Percentiles rank a stretch among this genome's conserved stretches.
phyloP scores from a whole-genome alignment of 2,329 filamentous ascomycete genomes.

The Neocatenulostroma microsporum region DNA sequence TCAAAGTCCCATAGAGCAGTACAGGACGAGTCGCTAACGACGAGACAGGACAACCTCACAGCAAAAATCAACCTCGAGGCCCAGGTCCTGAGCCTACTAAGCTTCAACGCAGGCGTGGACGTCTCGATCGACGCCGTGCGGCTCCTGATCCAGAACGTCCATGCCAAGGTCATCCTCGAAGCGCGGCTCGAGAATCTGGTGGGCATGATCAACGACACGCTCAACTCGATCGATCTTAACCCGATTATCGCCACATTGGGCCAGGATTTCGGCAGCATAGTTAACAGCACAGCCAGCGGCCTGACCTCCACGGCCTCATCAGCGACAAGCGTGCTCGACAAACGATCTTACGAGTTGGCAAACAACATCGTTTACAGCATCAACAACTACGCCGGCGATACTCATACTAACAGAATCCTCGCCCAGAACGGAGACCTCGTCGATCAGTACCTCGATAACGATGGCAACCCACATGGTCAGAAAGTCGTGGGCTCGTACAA shows the following conservation, averaged over 20 bases:
- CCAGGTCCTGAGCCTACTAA: conserved; percentile 51
- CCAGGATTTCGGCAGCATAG: conserved; percentile 12
- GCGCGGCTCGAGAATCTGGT: conserved; percentile 50
- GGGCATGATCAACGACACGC: conserved; percentile 54
- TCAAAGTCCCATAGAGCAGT: too few species aligned
- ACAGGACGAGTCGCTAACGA: background rate
- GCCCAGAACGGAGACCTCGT: conserved; percentile 58
- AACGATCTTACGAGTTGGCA: conserved; percentile 41
- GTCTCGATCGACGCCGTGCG: conserved; percentile 45
- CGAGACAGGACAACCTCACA: conserved; percentile 39
- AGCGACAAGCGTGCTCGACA: conserved; percentile 13
- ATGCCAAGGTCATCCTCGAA: conserved; percentile 52
- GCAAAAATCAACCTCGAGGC: conserved; percentile 50
- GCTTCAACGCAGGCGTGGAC: conserved; percentile 42
- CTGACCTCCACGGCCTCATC: conserved; percentile 3
- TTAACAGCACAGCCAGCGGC: conserved; percentile 12
- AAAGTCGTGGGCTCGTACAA: conserved; percentile 52
- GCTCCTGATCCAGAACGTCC: conserved; percentile 54
- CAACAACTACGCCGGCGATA: conserved; percentile 48
- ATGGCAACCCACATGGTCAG: conserved; percentile 36
- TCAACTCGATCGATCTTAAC: conserved; percentile 53
- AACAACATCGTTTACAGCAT: conserved; percentile 55
- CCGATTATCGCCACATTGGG: conserved; percentile 52
- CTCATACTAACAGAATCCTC: conserved; percentile 46
- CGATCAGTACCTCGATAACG: conserved; percentile 47